Evolutionary conservation across 2,329 filamentous ascomycete genomes (phyloP).

Genomic region (Truncatella angustata): DNA sequence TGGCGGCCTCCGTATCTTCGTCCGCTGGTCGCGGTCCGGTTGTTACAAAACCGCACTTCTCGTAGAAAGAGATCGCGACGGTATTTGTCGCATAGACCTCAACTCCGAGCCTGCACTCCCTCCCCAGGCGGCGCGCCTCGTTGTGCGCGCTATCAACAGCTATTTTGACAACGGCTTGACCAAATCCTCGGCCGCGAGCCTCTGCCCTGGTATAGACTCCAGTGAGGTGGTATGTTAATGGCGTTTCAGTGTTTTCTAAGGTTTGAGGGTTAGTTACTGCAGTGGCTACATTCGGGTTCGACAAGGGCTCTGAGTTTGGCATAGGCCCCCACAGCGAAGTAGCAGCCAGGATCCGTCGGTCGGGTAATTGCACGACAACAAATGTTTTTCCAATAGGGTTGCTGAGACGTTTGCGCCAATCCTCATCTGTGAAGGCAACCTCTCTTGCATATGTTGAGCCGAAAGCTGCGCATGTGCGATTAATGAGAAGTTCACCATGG

Average conservation of each 20-base stretch:
- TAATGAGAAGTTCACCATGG: neutral
- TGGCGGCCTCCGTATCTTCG: neutral
- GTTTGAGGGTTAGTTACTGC: neutral
- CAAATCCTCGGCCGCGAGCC: slow-evolving; percentile 33
- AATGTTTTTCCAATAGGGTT: slow-evolving; percentile 34
- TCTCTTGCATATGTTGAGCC: slow-evolving; percentile 36
- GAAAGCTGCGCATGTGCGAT: slow-evolving; percentile 26
- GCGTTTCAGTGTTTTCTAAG: neutral
- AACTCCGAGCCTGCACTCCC: slow-evolving; percentile 25
- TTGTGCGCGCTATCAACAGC: slow-evolving; percentile 23
- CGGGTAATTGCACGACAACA: slow-evolving; percentile 23
- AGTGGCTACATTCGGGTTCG: slow-evolving; percentile 19
- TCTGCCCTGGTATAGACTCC: slow-evolving; percentile 37
- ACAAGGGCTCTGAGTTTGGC: slow-evolving; percentile 16
- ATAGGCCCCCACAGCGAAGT: slow-evolving; percentile 31
- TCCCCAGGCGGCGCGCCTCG: slow-evolving; percentile 20
- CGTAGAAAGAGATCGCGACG: slow-evolving; percentile 31
- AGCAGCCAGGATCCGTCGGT: slow-evolving; percentile 27
- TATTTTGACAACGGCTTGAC: slow-evolving; percentile 27
- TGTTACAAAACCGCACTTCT: slow-evolving; percentile 32
- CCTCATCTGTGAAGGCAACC: slow-evolving; percentile 29
- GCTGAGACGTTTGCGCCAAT: slow-evolving; percentile 33
- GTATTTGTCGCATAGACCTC: slow-evolving; percentile 33
- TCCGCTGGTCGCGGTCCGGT: slow-evolving; percentile 13
- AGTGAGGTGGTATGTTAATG: slow-evolving; percentile 30